Evolutionary conservation across 1,284 basidiomycete genomes (phyloP).

Genomic region (Heterobasidion annosum): DNA sequence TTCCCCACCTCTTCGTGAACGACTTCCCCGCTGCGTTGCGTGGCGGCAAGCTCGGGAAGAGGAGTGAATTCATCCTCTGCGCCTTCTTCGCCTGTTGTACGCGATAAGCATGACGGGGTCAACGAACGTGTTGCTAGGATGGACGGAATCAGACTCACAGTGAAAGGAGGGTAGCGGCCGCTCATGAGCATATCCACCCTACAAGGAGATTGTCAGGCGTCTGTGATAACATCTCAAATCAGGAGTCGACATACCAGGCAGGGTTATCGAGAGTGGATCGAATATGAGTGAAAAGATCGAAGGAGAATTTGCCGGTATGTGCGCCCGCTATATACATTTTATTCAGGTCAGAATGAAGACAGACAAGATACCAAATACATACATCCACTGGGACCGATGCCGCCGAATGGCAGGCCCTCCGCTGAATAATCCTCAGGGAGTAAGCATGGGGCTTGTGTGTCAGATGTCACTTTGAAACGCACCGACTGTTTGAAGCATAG

Average conservation of each 20-base stretch:
- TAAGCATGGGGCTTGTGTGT: background rate
- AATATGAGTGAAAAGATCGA: slow-evolving; percentile 63
- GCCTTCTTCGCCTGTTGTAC: slow-evolving; percentile 16
- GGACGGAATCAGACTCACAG: slow-evolving; percentile 23
- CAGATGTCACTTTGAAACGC: slow-evolving; percentile 11
- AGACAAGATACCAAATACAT: slow-evolving; percentile 16
- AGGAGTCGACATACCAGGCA: slow-evolving; percentile 35
- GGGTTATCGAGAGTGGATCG: slow-evolving; percentile 56
- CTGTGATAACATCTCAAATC: background rate
- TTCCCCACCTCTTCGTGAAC: slow-evolving; percentile 14
- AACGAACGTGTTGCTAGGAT: background rate
- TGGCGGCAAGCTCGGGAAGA: slow-evolving; percentile 26
- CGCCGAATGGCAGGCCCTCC: slow-evolving; percentile 66
- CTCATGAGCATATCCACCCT: slow-evolving; percentile 51
- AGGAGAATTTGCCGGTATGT: slow-evolving; percentile 55
- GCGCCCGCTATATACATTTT: slow-evolving; percentile 37
- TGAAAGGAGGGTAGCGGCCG: slow-evolving; percentile 60
- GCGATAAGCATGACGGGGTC: background rate
- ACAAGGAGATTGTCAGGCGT: background rate
- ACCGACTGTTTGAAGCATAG: slow-evolving; percentile 46
- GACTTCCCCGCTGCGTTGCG: slow-evolving; percentile 14
- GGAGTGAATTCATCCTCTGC: slow-evolving; percentile 14
- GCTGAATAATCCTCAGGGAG: slow-evolving; percentile 22
- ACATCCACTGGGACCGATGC: slow-evolving; percentile 68
- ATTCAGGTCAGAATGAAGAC: background rate